Evolutionary conservation across 169 alveolate genomes (phyloP).

Genomic region (Babesia bigemina): DNA sequence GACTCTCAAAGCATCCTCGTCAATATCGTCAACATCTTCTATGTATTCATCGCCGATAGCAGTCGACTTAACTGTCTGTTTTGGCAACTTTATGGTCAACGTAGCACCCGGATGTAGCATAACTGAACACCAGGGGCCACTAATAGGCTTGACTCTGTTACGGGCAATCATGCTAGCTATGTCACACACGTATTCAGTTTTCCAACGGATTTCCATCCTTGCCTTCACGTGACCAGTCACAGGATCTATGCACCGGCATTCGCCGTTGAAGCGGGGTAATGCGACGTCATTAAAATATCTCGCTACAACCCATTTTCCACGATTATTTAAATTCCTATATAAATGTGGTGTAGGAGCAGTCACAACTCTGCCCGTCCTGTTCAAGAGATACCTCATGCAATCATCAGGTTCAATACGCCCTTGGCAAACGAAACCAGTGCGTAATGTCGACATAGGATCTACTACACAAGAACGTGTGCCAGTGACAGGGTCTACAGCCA

Average conservation of each 20-base stretch:
- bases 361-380: background rate
- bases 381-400: background rate
- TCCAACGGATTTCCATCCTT: background rate
- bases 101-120: conserved; percentile 5
- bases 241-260: conserved; percentile 20
- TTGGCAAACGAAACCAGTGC: conserved; percentile 12
- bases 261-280: background rate
- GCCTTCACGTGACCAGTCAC: background rate
- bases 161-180: background rate
- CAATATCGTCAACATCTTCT: too few relatives aligned
- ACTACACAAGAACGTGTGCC: conserved; percentile 19
- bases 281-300: background rate
- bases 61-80: background rate
- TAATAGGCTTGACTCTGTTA: background rate
- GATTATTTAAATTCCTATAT: background rate
- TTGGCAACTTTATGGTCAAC: conserved; percentile 12
- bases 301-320: background rate
- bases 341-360: background rate
- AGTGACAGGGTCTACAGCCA: conserved; percentile 1
- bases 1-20: background rate
- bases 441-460: background rate
- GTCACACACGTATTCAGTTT: conserved; percentile 11
- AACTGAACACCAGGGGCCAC: conserved; percentile 14
- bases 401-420: conserved; percentile 1
- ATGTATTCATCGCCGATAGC: too few relatives aligned